A percentile compares a stretch with the other conserved stretches of the same genome.
These are phyloP conservation scores for Murraya paniculata DNA, from an alignment of 345 rosid genomes.

Conservation along the genomic window DNA sequence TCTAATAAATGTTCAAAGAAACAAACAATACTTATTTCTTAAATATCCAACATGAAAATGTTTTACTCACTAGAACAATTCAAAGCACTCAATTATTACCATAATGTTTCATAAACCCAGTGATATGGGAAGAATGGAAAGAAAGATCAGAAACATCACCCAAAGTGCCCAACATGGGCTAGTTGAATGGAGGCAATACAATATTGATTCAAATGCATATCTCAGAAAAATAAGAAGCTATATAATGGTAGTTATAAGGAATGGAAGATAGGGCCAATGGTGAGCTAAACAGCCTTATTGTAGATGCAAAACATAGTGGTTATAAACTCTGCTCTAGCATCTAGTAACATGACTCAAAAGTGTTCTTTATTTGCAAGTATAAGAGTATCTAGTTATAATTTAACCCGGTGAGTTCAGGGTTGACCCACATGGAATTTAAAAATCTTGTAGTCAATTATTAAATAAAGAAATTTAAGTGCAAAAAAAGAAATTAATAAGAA, in stretches of 20 bases:
- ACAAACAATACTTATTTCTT: background rate
- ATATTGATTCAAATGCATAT: too few species aligned
- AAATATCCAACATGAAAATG: background rate
- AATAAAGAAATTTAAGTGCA: too few species aligned
- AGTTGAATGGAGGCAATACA: background rate
- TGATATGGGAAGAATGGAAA: background rate
- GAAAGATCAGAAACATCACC: background rate
- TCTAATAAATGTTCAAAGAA: background rate
- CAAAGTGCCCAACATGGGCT: background rate
- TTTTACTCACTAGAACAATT: background rate
- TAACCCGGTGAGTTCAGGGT: too few species aligned
- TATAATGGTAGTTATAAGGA: background rate
- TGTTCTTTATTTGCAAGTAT: too few species aligned
- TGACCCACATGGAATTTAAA: too few species aligned
- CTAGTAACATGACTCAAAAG: too few species aligned
- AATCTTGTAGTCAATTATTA: too few species aligned
- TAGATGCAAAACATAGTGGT: too few species aligned
- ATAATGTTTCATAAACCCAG: background rate
- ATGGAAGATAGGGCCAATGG: background rate
- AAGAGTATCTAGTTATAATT: too few species aligned
- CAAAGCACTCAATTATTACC: background rate
- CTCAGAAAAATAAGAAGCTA: background rate
- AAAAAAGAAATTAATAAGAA: too few species aligned
- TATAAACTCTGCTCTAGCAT: too few species aligned
- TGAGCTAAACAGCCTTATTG: background rate